phyloP scores from a whole-genome alignment of 306 rosid species.

The Casuarina glauca region DNA sequence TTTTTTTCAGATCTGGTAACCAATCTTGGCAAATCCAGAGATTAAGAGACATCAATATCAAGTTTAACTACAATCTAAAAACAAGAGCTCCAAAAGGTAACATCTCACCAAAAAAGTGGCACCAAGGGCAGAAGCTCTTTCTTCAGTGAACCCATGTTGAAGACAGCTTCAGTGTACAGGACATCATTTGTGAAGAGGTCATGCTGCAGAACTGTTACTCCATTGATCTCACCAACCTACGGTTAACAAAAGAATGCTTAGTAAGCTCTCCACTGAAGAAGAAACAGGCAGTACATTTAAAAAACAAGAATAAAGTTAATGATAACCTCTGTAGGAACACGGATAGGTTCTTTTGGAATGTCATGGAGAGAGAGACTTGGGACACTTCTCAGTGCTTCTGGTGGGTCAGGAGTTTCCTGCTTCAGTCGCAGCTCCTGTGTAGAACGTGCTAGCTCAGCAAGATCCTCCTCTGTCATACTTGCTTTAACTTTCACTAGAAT shows the following conservation, averaged over 20 bases:
- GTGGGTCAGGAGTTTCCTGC: slow-evolving; percentile 97
- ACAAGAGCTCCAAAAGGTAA: slow-evolving; percentile 10
- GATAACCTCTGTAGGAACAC: slow-evolving; percentile 74
- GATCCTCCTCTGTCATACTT: slow-evolving; percentile 87
- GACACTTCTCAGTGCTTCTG: slow-evolving; percentile 90
- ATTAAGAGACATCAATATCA: slow-evolving; percentile 8
- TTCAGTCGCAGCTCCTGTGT: slow-evolving; percentile 79
- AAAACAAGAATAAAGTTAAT: slow-evolving; percentile 18
- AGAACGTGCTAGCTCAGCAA: slow-evolving; percentile 81
- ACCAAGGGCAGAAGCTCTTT: slow-evolving; percentile 90
- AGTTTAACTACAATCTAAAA: slow-evolving; percentile 15
- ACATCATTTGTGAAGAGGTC: slow-evolving; percentile 98
- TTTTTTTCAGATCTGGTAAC: no score
- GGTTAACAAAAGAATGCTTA: slow-evolving; percentile 32
- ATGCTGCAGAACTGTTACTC: slow-evolving; percentile 83
- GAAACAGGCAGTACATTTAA: slow-evolving; percentile 15
- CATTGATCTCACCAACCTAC: slow-evolving; percentile 79
- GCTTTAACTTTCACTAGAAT: slow-evolving; percentile 69
- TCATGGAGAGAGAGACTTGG: slow-evolving; percentile 89
- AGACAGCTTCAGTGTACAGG: slow-evolving; percentile 86
- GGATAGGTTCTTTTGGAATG: slow-evolving; percentile 91
- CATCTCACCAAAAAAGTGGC: slow-evolving; percentile 86
- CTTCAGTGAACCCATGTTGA: slow-evolving; percentile 79
- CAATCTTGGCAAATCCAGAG: no score
- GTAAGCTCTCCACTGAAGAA: slow-evolving; percentile 20